Evolutionary conservation across 768 basidiomycete genomes (phyloP), one percentile per base, ranked within the genome.

Genomic region (Lactarius indigo): DNA sequence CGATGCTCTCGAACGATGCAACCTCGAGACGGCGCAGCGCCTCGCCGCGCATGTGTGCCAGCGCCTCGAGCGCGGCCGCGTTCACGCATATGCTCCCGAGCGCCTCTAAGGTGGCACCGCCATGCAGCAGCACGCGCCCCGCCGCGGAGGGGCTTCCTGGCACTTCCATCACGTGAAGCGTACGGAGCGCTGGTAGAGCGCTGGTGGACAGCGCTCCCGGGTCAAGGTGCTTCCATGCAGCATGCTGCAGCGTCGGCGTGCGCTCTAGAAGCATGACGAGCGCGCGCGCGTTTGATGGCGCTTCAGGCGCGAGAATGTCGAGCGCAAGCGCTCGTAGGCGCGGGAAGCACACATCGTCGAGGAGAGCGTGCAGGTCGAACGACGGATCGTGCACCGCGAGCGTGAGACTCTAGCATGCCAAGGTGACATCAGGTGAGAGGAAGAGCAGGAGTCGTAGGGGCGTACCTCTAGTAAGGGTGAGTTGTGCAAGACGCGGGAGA

Each of bases 301-400:
- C 59, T 6, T 60, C 50, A 1, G 37, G 33, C 17, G 63, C 63
- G 55, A 42, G 30, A 23, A 64, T 47, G 28, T 41, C 37, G 41
- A 64, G 55, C 3, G 55, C 20, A 15, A 64, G 63, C 1, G 13
- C 9, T 28, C 33, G 28, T 5, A 35, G 39, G 63, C 20, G 54
- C 28, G 63, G 35, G 63, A 64, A 57, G 42, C 56, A 42, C n/a
- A 35, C 12, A 35, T 47, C 47, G 47, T 50, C 23, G 23, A 62
- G 28, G 50, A 62, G 50, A 33, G 23, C 13, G 9, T 18, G 52
- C 17, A 64, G 41, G 20, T 64, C 56, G 56, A 64, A 57, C 8
- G 54, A 26, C 20, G 28, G 28, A 78, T 50, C n/a, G 8, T 80
- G 52, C 77, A 82, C 23, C 77, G 75, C 30, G 74, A 82, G 60